phyloP scores from a whole-genome alignment of 2,329 filamentous ascomycete genomes.

The Calonectria hawksworthii region DNA sequence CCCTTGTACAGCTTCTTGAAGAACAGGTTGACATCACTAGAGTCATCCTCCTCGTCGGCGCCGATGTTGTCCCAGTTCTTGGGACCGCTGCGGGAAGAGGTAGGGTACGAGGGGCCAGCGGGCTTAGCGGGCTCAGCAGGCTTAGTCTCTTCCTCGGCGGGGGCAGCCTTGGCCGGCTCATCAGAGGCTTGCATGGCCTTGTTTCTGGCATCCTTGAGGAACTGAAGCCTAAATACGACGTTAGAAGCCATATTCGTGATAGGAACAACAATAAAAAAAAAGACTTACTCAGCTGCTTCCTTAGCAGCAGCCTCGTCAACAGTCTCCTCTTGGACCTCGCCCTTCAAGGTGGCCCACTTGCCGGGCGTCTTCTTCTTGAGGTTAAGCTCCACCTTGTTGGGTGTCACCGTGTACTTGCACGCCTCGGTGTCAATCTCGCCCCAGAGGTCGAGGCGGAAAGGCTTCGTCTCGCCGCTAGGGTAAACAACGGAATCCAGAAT shows the following conservation, averaged over 20 bases:
- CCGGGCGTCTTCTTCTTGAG: slow-evolving; percentile 77
- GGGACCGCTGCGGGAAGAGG: slow-evolving; percentile 84
- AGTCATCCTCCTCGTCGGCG: slow-evolving; percentile 65
- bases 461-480: slow-evolving; percentile 69
- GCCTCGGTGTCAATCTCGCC: slow-evolving; percentile 72
- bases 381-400: slow-evolving; percentile 84
- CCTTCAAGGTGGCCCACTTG: slow-evolving; percentile 71
- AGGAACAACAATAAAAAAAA: accelerated
- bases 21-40: slow-evolving; percentile 80
- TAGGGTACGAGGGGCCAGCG: slow-evolving; percentile 78
- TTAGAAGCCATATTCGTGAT: slow-evolving; percentile 8
- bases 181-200: slow-evolving; percentile 37
- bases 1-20: slow-evolving; percentile 91
- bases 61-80: slow-evolving; percentile 93
- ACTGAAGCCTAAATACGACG: slow-evolving; percentile 27
- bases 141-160: slow-evolving; percentile 18
- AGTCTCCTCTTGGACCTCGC: slow-evolving; percentile 25
- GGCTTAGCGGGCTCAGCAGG: slow-evolving; percentile 17
- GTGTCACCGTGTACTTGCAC: slow-evolving; percentile 75
- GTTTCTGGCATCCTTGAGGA: slow-evolving; percentile 39
- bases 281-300: slow-evolving; percentile 41
- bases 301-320: slow-evolving; percentile 8
- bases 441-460: slow-evolving; percentile 75
- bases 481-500: slow-evolving; percentile 49
- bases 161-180: neutral